Evolutionary conservation across 192 early-diverging fungal species (phyloP).

Genomic region (Lunasporangiospora selenospora): DNA sequence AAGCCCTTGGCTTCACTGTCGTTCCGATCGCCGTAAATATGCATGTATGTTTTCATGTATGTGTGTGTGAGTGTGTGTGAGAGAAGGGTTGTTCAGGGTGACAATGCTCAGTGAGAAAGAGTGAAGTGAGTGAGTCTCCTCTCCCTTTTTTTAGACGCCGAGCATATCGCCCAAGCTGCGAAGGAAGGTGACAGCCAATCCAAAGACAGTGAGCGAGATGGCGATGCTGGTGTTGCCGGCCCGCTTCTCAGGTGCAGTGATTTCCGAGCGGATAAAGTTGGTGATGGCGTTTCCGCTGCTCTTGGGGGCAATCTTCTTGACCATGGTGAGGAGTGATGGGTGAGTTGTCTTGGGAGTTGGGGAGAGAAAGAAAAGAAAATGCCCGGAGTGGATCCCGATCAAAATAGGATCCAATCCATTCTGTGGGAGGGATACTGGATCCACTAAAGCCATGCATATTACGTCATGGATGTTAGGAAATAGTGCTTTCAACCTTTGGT

Average conservation of each 20-base stretch:
- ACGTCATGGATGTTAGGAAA: too few relatives aligned
- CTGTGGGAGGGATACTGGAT: too few relatives aligned
- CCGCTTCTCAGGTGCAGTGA: constrained; percentile 62
- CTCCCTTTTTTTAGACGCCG: constrained; percentile 53
- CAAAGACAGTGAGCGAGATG: constrained; percentile 62
- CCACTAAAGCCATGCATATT: too few relatives aligned
- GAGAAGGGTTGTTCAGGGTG: background rate
- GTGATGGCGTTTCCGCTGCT: constrained; percentile 47
- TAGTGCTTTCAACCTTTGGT: too few relatives aligned
- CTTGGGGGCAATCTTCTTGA: constrained; percentile 51
- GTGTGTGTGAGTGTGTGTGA: background rate
- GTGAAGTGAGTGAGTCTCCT: too few relatives aligned
- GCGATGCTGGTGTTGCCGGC: constrained; percentile 61
- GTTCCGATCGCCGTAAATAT: too few relatives aligned
- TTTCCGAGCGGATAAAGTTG: constrained; percentile 51
- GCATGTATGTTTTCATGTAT: background rate
- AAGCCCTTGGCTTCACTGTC: too few relatives aligned
- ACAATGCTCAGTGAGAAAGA: too few relatives aligned
- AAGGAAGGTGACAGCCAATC: constrained; percentile 61
- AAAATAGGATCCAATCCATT: too few relatives aligned
- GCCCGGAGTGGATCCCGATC: background rate
- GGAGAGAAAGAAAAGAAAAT: background rate
- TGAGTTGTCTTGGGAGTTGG: background rate
- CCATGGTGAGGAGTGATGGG: constrained; percentile 27
- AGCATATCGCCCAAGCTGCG: constrained; percentile 62